Evolutionary conservation across 345 rosid species (phyloP).

Genomic region (Rhodomyrtus tomentosa): DNA sequence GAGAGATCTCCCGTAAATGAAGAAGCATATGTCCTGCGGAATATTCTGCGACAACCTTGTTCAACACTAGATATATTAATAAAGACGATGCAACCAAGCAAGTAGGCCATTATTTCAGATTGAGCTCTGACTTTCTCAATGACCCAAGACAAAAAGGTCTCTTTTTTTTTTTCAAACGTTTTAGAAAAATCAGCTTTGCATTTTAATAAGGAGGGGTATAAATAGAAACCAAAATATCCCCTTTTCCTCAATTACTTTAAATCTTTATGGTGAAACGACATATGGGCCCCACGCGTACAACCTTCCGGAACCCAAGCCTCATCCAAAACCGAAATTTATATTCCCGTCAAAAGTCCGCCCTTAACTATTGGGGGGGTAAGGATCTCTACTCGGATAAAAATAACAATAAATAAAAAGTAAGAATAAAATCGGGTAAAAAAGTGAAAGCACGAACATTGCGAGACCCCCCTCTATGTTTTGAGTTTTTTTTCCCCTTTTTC

Average conservation of each 20-base stretch:
- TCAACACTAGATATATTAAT: neutral
- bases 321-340: neutral
- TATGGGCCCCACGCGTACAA: neutral
- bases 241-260: neutral
- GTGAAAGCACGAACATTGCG: neutral
- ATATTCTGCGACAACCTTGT: neutral
- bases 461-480: no score
- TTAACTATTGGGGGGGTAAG: no score
- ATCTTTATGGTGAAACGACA: neutral
- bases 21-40: neutral
- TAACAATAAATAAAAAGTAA: neutral
- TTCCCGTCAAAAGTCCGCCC: constrained; percentile 1
- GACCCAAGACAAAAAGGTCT: neutral
- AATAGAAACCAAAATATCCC: neutral
- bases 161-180: no score
- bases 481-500: no score
- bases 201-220: neutral
- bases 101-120: neutral
- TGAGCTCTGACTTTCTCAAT: neutral
- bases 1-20: neutral
- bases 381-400: neutral
- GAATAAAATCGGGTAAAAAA: neutral
- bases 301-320: constrained; percentile 7
- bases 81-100: neutral
- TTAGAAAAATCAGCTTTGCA: neutral